Percentiles rank a stretch among this genome's conserved stretches.
Conservation (phyloP, 352 stramenopile genomes). For the Blastocystis sp. region DNA sequence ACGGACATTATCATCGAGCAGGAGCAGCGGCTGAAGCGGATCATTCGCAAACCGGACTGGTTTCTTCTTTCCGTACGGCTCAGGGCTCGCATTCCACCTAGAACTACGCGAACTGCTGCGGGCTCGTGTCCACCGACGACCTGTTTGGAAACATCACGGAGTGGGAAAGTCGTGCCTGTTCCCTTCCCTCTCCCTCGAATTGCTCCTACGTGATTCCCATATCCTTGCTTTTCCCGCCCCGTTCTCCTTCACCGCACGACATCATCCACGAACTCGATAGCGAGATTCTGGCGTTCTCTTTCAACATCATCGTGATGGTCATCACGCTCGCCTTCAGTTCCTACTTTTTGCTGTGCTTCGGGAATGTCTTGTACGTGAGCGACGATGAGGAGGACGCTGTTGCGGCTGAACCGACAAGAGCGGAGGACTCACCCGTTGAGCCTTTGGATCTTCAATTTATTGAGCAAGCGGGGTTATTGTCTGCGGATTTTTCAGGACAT, state of each 20-base stretch:
- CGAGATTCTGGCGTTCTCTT: conserved; percentile 20
- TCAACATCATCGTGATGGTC: conserved; percentile 36
- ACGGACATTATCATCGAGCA: neutral
- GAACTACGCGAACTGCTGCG: conserved; percentile 4
- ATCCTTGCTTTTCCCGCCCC: neutral
- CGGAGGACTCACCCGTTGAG: too few species aligned
- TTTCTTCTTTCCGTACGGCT: neutral
- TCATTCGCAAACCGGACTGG: neutral
- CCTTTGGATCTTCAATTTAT: too few species aligned
- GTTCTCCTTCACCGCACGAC: neutral
- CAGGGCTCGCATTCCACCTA: neutral
- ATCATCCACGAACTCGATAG: conserved; percentile 13
- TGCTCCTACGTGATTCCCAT: conserved; percentile 20
- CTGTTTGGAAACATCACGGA: conserved; percentile 30
- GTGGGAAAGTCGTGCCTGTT: neutral
- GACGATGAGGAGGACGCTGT: neutral
- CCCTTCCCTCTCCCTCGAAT: neutral
- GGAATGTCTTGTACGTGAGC: neutral
- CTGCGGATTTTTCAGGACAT: too few species aligned
- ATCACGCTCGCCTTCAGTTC: conserved; percentile 12
- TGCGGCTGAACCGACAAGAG: neutral
- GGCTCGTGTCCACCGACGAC: conserved; percentile 9
- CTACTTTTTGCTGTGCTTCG: conserved; percentile 47
- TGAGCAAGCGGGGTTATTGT: too few species aligned
- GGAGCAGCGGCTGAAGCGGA: neutral